Evolutionary conservation across 2,329 filamentous ascomycete genomes (phyloP).

Genomic region (Pseudocercospora crystallina): DNA sequence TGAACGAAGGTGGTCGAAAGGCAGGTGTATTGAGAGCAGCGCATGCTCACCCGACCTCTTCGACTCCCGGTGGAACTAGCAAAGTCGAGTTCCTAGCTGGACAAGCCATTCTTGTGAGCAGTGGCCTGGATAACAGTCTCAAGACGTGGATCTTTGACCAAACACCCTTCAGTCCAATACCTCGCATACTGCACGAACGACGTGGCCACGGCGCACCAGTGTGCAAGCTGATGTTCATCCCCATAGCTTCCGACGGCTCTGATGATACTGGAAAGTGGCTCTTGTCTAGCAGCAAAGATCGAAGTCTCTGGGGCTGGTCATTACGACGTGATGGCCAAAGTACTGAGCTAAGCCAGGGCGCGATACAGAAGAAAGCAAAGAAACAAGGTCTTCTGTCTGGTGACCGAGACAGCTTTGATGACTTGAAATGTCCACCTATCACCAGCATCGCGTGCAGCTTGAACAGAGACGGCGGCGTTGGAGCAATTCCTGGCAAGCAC

Average conservation of each 20-base stretch:
- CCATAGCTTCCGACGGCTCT: constrained; percentile 82
- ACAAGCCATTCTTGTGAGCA: constrained; percentile 86
- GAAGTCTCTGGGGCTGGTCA: constrained; percentile 96
- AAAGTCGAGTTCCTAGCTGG: constrained; percentile 86
- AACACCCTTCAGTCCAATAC: constrained; percentile 81
- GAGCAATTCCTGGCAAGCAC: constrained; percentile 73
- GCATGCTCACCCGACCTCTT: constrained; percentile 74
- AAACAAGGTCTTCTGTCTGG: constrained; percentile 69
- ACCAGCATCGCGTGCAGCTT: constrained; percentile 88
- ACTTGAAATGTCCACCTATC: constrained; percentile 85
- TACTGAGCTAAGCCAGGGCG: constrained; percentile 87
- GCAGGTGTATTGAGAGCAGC: constrained; percentile 84
- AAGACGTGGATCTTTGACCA: constrained; percentile 98
- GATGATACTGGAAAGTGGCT: constrained; percentile 92
- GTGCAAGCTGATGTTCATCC: constrained; percentile 78
- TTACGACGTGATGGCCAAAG: constrained; percentile 91
- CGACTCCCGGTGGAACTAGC: constrained; percentile 75
- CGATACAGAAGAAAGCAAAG: constrained; percentile 82
- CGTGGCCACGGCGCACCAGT: constrained; percentile 88
- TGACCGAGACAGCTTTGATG: constrained; percentile 47
- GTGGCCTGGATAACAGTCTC: constrained; percentile 87
- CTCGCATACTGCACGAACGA: constrained; percentile 78
- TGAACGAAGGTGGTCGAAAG: constrained; percentile 83
- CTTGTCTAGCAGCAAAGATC: constrained; percentile 82
- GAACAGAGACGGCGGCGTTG: constrained; percentile 93